These are phyloP conservation scores for Colletotrichum tabaci DNA, from an alignment of 2,329 filamentous ascomycete genomes.

Conservation along the genomic window DNA sequence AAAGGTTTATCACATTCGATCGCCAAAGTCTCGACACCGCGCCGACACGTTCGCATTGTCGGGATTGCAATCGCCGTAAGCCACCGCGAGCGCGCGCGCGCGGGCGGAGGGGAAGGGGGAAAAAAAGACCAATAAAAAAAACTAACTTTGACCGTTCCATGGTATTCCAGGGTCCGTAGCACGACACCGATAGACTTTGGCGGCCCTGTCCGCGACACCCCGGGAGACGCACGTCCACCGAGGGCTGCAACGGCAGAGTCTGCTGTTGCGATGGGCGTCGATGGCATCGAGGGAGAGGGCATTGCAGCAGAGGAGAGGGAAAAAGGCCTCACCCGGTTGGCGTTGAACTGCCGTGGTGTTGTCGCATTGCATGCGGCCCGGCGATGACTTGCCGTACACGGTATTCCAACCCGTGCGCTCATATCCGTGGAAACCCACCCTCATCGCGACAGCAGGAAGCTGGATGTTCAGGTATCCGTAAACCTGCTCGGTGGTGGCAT, in stretches of 20 bases:
- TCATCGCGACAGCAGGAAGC: slow-evolving; percentile 6
- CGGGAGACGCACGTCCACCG: slow-evolving; percentile 18
- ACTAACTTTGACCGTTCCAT: slow-evolving; percentile 23
- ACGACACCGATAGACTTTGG: slow-evolving; percentile 22
- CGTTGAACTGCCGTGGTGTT: slow-evolving; percentile 12
- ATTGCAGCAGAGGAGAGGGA: too few relatives aligned
- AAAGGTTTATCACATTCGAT: not conserved
- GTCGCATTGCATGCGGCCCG: slow-evolving; percentile 17
- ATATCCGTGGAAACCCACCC: slow-evolving; percentile 30
- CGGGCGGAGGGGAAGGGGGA: too few relatives aligned
- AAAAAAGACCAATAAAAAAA: not conserved
- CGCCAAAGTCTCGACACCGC: not conserved
- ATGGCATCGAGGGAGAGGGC: not conserved
- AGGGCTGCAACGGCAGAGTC: slow-evolving; percentile 11
- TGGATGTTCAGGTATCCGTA: too few relatives aligned
- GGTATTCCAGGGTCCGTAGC: slow-evolving; percentile 19
- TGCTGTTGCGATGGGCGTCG: slow-evolving; percentile 13
- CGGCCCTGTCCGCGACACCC: slow-evolving; percentile 27
- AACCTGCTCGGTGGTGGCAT: slow-evolving; percentile 18
- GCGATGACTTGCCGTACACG: not conserved
- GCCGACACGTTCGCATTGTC: not conserved
- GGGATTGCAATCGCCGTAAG: slow-evolving; percentile 20
- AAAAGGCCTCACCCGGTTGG: too few relatives aligned
- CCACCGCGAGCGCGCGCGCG: too few relatives aligned
- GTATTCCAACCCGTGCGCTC: slow-evolving; percentile 24